Evolutionary conservation across 768 basidiomycete genomes (phyloP), one percentile per base, ranked within the genome.

Genomic region (Pisolithus orientalis): DNA sequence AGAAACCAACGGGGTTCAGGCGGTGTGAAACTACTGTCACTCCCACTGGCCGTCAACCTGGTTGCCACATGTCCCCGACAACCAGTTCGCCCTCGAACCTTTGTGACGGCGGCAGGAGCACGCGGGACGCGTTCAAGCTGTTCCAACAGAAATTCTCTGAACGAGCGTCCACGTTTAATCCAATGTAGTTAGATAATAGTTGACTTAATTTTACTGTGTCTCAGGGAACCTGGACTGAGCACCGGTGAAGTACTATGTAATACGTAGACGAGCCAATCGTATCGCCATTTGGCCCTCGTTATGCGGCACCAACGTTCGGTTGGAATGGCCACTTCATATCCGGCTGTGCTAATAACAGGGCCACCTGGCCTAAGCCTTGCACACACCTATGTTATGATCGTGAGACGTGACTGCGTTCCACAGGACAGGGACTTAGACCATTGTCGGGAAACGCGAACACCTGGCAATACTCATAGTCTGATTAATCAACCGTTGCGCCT

Each of bases 1-100:
- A 75, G 70, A 65, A 65, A 57, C 58, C 62, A 49, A 59, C 65
- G 45, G 60, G 57, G 53, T 61, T 77, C 53, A 69, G 69, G 65
- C 71, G 77, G 53, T 60, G 67, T 60, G 78, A 78, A 45, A 78
- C 78, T 4, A 77, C 76, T 31, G 61, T 77, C 53, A 79, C 74
- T 17, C 66, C 70, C 40, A 74, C 72, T 44, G 75, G 75, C 49
- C 69, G 69, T 52, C 73, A 75, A 54, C 51, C 62, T 47, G 68
- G 64, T n/a, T 58, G 49, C 46, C 57, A 53, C 40, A 21, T 42
- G 49, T 56, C 65, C 53, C 55, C 56, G 39, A 59, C 59, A 27
- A 59, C 59, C 55, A 63, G 60, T 51, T 61, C 62, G 52, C 66
- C 57, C 55, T 60, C 57, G 11, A 63, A 57, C 40, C 52, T 53